Conservation (phyloP, 108 stramenopile genomes). For the Cyclotella baltica region DNA sequence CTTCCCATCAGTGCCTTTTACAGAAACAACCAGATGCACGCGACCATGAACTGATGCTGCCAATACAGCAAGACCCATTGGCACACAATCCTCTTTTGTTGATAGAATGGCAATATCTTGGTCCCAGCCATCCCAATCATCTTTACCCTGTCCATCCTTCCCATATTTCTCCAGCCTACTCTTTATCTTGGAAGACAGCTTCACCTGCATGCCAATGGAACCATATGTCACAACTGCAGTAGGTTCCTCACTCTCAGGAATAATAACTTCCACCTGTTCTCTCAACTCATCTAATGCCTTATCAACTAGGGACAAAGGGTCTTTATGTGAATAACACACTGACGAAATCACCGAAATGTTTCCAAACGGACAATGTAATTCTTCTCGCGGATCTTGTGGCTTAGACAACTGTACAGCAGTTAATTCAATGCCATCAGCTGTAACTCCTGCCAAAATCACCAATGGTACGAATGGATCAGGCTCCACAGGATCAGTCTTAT, state of each 20-base stretch:
- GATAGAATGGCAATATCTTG: conserved; percentile 62
- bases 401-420: conserved; percentile 49
- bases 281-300: conserved; percentile 64
- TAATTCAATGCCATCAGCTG: conserved; percentile 39
- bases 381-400: conserved; percentile 35
- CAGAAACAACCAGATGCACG: conserved; percentile 48
- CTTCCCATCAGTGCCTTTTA: conserved; percentile 57
- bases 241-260: conserved; percentile 77
- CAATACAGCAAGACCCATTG: conserved; percentile 74
- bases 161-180: conserved; percentile 50
- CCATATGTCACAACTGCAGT: conserved; percentile 77
- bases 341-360: conserved; percentile 42
- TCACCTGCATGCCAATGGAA: conserved; percentile 55
- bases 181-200: conserved; percentile 43
- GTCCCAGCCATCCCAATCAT: conserved; percentile 70
- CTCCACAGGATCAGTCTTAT: conserved; percentile 18
- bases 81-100: conserved; percentile 68
- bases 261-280: conserved; percentile 59
- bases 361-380: conserved; percentile 53
- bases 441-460: conserved; percentile 35
- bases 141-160: conserved; percentile 36
- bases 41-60: conserved; percentile 84
- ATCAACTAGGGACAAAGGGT: conserved; percentile 60
- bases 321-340: conserved; percentile 33
- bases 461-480: conserved; percentile 35